Percentiles rank a stretch among this genome's conserved stretches.
Evolutionary conservation across 768 basidiomycete species (phyloP).

Genomic region (Pleurotus pulmonarius): DNA sequence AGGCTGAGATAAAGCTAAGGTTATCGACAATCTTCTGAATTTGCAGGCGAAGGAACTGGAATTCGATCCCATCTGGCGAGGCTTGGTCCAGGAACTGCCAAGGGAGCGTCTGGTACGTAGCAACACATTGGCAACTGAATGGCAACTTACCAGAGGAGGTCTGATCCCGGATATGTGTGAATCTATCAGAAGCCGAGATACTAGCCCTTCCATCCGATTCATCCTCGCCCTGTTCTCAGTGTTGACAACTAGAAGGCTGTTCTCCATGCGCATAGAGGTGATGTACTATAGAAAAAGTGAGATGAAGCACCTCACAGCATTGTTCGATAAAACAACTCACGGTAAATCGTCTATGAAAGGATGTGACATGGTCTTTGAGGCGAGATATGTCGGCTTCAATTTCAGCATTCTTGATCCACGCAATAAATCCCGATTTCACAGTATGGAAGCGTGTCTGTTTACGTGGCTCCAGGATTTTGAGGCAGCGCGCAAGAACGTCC

Average conservation of each 20-base stretch:
- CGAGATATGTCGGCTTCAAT: conserved; percentile 1
- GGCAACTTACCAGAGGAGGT: not conserved
- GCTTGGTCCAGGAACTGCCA: not conserved
- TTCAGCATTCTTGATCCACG: conserved; percentile 1
- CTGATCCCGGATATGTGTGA: not conserved
- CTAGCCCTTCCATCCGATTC: conserved; percentile 6
- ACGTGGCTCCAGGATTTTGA: not conserved
- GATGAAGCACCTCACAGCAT: not conserved
- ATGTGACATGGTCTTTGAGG: conserved; percentile 6
- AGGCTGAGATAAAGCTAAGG: not conserved
- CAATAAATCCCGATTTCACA: not conserved
- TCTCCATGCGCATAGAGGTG: conserved; percentile 5
- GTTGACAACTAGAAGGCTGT: conserved; percentile 5
- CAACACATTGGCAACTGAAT: not conserved
- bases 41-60: conserved; percentile 2
- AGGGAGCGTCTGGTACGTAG: not conserved
- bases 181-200: conserved; percentile 3
- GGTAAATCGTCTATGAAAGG: conserved; percentile 3
- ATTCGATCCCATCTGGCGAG: not conserved
- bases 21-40: not conserved
- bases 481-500: not conserved
- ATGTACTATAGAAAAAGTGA: not conserved
- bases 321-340: not conserved
- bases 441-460: not conserved
- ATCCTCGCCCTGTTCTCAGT: conserved; percentile 5